Evolutionary conservation across 495 filamentous ascomycete species (phyloP).

Genomic region (Penicillium robsamsonii): DNA sequence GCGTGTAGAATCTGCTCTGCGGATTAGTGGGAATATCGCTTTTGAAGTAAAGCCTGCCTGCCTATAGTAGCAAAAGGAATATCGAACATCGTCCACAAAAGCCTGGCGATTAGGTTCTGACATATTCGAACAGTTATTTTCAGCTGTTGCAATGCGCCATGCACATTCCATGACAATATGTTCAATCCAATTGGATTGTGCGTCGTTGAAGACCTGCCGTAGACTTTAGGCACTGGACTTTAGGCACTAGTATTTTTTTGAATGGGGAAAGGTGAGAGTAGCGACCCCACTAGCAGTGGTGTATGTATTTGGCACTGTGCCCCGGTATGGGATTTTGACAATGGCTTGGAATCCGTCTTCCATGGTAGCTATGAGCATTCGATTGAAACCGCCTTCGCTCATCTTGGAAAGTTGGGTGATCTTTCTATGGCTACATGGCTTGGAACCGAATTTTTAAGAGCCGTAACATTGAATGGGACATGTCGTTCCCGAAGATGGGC

Average conservation of each 20-base stretch:
- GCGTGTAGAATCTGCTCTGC: too few relatives aligned
- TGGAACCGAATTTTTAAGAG: conserved; percentile 15
- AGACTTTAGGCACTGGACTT: conserved; percentile 22
- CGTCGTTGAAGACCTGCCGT: conserved; percentile 11
- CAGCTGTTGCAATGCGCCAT: too few relatives aligned
- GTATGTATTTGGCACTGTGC: conserved; percentile 23
- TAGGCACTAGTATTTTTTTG: conserved; percentile 24
- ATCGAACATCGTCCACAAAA: too few relatives aligned
- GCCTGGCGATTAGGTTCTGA: too few relatives aligned
- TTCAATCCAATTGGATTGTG: background rate
- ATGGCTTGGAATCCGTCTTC: conserved; percentile 27
- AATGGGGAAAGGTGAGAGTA: conserved; percentile 28
- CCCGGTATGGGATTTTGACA: conserved; percentile 25
- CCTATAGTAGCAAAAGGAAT: too few relatives aligned
- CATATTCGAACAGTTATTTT: too few relatives aligned
- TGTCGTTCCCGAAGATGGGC: conserved; percentile 20
- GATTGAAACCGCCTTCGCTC: conserved; percentile 34
- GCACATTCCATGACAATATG: background rate
- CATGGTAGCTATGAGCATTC: conserved; percentile 26
- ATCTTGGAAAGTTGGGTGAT: conserved; percentile 15
- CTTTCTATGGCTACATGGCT: conserved; percentile 13
- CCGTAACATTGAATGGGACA: conserved; percentile 21
- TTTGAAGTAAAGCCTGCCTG: too few relatives aligned
- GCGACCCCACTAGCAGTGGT: conserved; percentile 39
- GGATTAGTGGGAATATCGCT: too few relatives aligned